Conservation (phyloP, 2,329 filamentous ascomycete species). For the Colletotrichum euphorbiae region DNA sequence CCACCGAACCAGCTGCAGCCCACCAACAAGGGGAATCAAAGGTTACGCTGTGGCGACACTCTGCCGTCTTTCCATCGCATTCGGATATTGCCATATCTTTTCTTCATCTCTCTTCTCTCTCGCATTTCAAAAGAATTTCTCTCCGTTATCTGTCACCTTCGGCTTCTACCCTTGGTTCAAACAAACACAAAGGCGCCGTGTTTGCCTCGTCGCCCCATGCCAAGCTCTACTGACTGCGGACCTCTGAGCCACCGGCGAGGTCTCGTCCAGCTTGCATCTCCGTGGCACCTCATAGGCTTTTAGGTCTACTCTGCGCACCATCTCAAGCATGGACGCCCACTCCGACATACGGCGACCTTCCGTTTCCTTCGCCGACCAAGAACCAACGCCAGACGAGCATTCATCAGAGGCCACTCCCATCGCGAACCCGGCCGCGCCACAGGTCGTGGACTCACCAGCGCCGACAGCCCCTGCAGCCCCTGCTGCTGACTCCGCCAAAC, state of each 20-base stretch:
- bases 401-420: conserved; percentile 34
- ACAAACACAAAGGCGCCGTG: not conserved
- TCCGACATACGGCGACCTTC: conserved; percentile 28
- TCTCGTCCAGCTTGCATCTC: conserved; percentile 27
- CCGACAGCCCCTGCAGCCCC: not conserved
- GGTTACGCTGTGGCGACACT: not conserved
- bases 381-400: not conserved
- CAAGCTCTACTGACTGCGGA: conserved; percentile 24
- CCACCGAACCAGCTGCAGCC: not conserved
- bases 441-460: not conserved
- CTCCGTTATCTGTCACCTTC: not conserved
- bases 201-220: conserved; percentile 27
- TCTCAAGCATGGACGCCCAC: conserved; percentile 24
- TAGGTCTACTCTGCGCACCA: conserved; percentile 19
- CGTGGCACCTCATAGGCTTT: conserved; percentile 15
- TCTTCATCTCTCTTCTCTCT: not conserved
- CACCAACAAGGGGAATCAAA: not conserved
- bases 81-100: not conserved
- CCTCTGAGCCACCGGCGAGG: conserved; percentile 34
- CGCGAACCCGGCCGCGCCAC: conserved; percentile 10
- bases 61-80: not conserved
- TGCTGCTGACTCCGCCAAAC: not conserved
- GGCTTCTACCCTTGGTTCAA: not conserved
- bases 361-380: conserved; percentile 19
- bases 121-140: not conserved